Evolutionary conservation across 768 basidiomycete genomes (phyloP), one percentile per base, ranked within the genome.

Genomic region (Kwoniella heveanensis): DNA sequence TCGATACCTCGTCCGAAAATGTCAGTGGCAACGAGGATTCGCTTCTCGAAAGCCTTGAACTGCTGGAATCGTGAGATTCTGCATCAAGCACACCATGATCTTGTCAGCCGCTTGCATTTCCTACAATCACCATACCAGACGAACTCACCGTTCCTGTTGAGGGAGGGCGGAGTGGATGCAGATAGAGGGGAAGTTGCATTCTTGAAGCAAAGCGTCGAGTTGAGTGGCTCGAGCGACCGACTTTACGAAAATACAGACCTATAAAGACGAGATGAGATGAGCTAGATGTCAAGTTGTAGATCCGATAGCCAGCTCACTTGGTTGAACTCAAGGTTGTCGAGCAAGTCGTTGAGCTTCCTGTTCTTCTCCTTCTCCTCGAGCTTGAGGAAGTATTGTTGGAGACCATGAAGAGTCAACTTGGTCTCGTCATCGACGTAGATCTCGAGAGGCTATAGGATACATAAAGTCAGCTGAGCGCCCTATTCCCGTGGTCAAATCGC

Each of bases 211-310:
- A 79, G 93, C 93, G 83, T 99, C 96, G 65, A 99, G 83, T 80
- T 98, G 93, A 61, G 92, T 93, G 1, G 95, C 96, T 67, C 96
- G 89, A 24, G 90, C 90, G 50, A 98, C 95, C 10, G 95, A 97
- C 82, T 98, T 99, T 64, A 99, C 96, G 69, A 99, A 99, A 71
- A 99, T 99, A 67, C 97, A 95, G 72, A 99, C 96, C 95, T 98
- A 67, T n/a, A n/a, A n/a, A n/a, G n/a, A n/a, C n/a, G n/a, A n/a
- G n/a, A n/a, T n/a, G n/a, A n/a, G n/a, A n/a, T n/a, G n/a, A n/a
- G n/a, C n/a, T n/a, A n/a, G n/a, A n/a, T n/a, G n/a, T n/a, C n/a
- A n/a, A n/a, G n/a, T n/a, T n/a, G n/a, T n/a, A n/a, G n/a, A n/a
- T n/a, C n/a, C n/a, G n/a, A n/a, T n/a, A n/a, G 32, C 13, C 32